Percentiles rank a stretch among this genome's conserved stretches.
Conservation (phyloP, 148 eudicot genomes). For the Rhododendron vialii region DNA sequence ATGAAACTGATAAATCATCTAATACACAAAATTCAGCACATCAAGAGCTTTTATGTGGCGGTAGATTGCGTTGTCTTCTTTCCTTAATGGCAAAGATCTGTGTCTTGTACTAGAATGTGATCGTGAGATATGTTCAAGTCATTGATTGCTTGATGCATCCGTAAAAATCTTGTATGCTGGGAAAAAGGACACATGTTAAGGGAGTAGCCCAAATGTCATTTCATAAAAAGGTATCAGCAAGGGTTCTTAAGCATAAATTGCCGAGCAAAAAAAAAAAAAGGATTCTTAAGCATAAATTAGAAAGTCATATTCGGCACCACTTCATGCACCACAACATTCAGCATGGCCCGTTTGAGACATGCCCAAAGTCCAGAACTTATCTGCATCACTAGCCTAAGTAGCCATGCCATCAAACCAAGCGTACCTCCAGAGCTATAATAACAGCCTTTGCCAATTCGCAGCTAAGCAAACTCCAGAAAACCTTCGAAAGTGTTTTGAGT, state of each 20-base stretch:
- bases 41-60: neutral
- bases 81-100: neutral
- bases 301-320: neutral
- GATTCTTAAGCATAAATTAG: neutral
- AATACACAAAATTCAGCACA: too few species aligned
- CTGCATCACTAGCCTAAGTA: neutral
- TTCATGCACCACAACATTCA: neutral
- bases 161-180: neutral
- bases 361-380: neutral
- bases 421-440: neutral
- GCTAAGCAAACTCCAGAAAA: neutral
- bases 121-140: neutral
- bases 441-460: too few species aligned
- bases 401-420: neutral
- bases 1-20: neutral
- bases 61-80: neutral
- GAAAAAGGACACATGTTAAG: neutral
- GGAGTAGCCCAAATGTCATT: neutral
- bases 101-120: neutral
- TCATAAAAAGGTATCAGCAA: neutral
- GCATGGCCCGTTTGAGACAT: neutral
- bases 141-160: neutral
- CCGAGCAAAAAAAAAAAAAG: too few species aligned
- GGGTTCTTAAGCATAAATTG: neutral
- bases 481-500: neutral